Percentiles rank a stretch among this genome's conserved stretches.
phyloP scores from a whole-genome alignment of 192 early-diverging fungal species.

The Mortierella alpina region DNA sequence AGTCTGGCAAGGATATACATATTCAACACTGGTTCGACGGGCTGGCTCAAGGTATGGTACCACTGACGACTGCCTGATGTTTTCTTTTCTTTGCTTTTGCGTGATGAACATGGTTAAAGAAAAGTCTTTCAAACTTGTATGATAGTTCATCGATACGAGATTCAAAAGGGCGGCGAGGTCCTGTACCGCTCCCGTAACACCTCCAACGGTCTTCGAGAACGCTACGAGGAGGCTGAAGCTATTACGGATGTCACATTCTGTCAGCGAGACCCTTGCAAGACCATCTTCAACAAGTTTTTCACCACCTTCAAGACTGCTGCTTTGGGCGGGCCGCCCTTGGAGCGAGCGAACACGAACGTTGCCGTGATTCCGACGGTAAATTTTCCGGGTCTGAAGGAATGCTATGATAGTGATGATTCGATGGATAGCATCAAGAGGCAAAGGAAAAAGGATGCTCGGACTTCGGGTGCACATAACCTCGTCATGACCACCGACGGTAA shows the following conservation, averaged over 20 bases:
- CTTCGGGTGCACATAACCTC: slow-evolving; percentile 12
- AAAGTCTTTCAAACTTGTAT: neutral
- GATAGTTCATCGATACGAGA: slow-evolving; percentile 42
- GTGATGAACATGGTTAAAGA: neutral
- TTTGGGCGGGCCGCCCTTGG: slow-evolving; percentile 24
- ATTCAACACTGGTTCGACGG: slow-evolving; percentile 61
- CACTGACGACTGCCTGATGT: neutral
- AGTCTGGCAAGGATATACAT: slow-evolving; percentile 36
- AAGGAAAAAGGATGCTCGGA: neutral
- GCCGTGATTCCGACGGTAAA: slow-evolving; percentile 13
- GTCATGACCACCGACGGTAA: slow-evolving; percentile 59
- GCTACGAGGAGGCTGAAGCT: slow-evolving; percentile 19
- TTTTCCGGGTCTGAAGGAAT: slow-evolving; percentile 27
- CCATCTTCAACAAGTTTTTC: slow-evolving; percentile 55
- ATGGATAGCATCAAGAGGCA: neutral
- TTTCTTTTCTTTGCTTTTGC: neutral
- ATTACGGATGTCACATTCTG: slow-evolving; percentile 41
- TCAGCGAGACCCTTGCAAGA: slow-evolving; percentile 54
- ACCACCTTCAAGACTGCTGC: slow-evolving; percentile 40
- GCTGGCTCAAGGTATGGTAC: slow-evolving; percentile 40
- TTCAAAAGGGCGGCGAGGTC: slow-evolving; percentile 33
- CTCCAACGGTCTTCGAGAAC: slow-evolving; percentile 37
- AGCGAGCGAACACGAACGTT: slow-evolving; percentile 25
- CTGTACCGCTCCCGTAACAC: slow-evolving; percentile 43
- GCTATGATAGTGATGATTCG: neutral